Conservation (phyloP, 768 basidiomycete species). For the Gloeostereum incarnatum region DNA sequence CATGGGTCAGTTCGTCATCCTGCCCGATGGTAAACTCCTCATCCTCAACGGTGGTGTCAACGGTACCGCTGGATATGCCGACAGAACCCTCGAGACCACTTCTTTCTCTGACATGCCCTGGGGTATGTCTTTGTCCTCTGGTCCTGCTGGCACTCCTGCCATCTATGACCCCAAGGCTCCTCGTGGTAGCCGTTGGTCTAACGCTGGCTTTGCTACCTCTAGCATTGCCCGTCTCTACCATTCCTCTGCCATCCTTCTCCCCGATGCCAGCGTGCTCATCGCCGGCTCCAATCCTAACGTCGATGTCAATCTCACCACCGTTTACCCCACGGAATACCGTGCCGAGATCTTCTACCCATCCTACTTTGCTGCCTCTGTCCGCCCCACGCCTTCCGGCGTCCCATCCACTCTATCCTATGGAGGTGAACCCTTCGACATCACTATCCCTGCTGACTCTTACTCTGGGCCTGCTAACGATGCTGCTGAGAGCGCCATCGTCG, state of each 20-base stretch:
- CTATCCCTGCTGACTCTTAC: slow-evolving; percentile 57
- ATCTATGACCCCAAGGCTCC: slow-evolving; percentile 76
- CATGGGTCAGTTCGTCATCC: slow-evolving; percentile 88
- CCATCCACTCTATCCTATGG: slow-evolving; percentile 80
- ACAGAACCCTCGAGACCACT: slow-evolving; percentile 38
- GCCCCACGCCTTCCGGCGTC: slow-evolving; percentile 62
- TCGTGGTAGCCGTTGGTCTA: slow-evolving; percentile 67
- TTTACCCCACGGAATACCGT: slow-evolving; percentile 70
- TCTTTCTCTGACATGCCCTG: slow-evolving; percentile 50
- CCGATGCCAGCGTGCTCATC: slow-evolving; percentile 78
- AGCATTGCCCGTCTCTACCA: slow-evolving; percentile 82
- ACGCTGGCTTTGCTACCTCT: slow-evolving; percentile 48
- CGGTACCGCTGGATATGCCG: slow-evolving; percentile 84
- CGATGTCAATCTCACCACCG: slow-evolving; percentile 57
- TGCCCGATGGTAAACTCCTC: slow-evolving; percentile 72
- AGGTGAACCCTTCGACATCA: slow-evolving; percentile 70
- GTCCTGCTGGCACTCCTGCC: slow-evolving; percentile 70
- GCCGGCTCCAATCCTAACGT: slow-evolving; percentile 93
- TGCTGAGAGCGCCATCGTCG: slow-evolving; percentile 66
- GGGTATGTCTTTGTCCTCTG: slow-evolving; percentile 68
- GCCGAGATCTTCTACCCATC: slow-evolving; percentile 89
- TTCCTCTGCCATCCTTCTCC: slow-evolving; percentile 82
- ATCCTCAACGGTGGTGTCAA: slow-evolving; percentile 77
- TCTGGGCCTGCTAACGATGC: slow-evolving; percentile 58
- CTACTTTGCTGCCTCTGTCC: slow-evolving; percentile 64